Evolutionary conservation across 2,329 filamentous ascomycete genomes (phyloP).

Genomic region (Pseudofabraea citricarpa): DNA sequence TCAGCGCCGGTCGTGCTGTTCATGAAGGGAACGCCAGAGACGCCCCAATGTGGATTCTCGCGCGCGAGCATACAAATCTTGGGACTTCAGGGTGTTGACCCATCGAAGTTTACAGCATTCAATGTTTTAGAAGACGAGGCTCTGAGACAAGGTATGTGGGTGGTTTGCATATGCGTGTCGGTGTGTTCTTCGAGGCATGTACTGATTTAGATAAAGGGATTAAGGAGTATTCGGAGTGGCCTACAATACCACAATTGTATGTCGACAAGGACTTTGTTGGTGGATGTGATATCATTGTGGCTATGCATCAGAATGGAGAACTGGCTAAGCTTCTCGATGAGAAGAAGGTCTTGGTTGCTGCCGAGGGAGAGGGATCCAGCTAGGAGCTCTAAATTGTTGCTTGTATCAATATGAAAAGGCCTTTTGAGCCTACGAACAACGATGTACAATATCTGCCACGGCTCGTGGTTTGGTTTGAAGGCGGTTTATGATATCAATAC

Average conservation of each 20-base stretch:
- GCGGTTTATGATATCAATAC: neutral
- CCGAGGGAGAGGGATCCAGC: slow-evolving; percentile 12
- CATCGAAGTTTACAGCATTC: slow-evolving; percentile 93
- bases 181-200: neutral
- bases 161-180: neutral
- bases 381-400: neutral
- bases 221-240: slow-evolving; percentile 99
- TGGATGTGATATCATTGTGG: slow-evolving; percentile 94
- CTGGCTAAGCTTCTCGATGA: slow-evolving; percentile 88
- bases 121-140: slow-evolving; percentile 93
- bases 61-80: slow-evolving; percentile 92
- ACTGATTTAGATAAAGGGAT: slow-evolving; percentile 57
- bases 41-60: slow-evolving; percentile 94
- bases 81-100: slow-evolving; percentile 90
- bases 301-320: slow-evolving; percentile 95
- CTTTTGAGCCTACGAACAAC: neutral
- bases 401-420: neutral
- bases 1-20: slow-evolving; percentile 93
- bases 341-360: slow-evolving; percentile 69
- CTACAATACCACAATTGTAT: slow-evolving; percentile 96
- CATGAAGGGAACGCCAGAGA: slow-evolving; percentile 98
- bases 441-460: neutral
- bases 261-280: slow-evolving; percentile 93
- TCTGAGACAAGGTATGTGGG: slow-evolving; percentile 65
- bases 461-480: neutral